Base-by-base conservation (phyloP, 2,329 filamentous ascomycete genomes). In the Balansia obtecta region DNA sequence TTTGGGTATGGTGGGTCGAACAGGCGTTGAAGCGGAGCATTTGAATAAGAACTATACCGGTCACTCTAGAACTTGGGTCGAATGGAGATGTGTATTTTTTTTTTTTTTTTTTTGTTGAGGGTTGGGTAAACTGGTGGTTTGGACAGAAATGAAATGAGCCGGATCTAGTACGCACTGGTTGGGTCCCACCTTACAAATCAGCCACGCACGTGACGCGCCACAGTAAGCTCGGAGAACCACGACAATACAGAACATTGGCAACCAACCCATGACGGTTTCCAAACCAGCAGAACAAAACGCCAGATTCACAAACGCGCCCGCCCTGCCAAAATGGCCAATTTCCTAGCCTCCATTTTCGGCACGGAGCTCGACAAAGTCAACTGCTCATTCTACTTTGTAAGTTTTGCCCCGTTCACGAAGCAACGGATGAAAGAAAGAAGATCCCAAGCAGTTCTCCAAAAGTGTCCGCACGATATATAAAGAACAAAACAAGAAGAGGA, bases 361-460 rank as follows among this genome's bases (percentile, higher is more conserved):
- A 98, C 93, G 32, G 93, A 98, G 79, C 93, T 97, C 71, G 93
- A 98, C 83, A 98, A 91, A 68, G 90, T 96, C 75, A 96, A 97
- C 80, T 96, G 93, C 80, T 93, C 86, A 52, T 98, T 98, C 81
- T 98, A 98, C 82, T 72, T 72, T 54, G 68, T 70, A 64, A 59
- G 67, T 61, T 38, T 16, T 38, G 13, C 41, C 45, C 20, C 34
- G 22, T 18, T 32, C 13, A 34, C 11, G 16, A 42, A 2, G 12
- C 13, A 16, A 11, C 27, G 27, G 4, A 16, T 8, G 13, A 13
- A 11, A 11, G 32, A 13, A 20, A n/a, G 22, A 47, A 27, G 9
- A 13, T n/a, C 38, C 12, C 13, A 13, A 39, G 11, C 10, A 27
- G 18, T 8, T 7, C 27, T 7, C 27, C 5, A 27, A 27, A 27